phyloP scores from a whole-genome alignment of 129 eudicot genomes.

The Flaveria linearis region DNA sequence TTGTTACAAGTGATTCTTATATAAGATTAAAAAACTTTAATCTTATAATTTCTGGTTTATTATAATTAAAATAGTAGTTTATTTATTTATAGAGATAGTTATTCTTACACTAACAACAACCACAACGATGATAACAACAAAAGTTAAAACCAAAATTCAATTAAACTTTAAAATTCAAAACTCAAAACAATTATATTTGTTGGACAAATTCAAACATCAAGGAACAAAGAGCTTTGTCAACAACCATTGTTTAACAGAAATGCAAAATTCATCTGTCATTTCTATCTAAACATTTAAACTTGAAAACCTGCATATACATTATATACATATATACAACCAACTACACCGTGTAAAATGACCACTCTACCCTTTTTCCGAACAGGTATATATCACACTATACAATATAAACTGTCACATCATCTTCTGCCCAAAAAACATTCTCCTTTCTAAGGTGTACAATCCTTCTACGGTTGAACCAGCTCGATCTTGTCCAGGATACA shows the following conservation, averaged over 20 bases:
- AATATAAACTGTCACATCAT: background rate
- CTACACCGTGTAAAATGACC: slow-evolving; percentile 17
- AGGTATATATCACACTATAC: background rate
- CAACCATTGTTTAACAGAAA: background rate
- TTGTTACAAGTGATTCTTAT: no score
- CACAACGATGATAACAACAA: no score
- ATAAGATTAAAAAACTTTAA: no score
- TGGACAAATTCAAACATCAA: background rate
- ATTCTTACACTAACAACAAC: no score
- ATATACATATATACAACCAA: slow-evolving; percentile 24
- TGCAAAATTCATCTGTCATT: background rate
- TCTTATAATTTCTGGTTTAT: no score
- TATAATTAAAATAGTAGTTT: no score
- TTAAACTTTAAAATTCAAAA: no score
- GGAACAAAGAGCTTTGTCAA: no score
- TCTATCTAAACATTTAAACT: background rate
- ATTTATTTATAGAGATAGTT: no score
- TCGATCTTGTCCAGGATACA: background rate
- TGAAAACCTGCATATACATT: slow-evolving; percentile 13
- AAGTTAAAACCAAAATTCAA: no score
- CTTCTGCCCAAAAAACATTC: background rate
- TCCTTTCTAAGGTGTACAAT: background rate
- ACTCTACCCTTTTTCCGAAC: slow-evolving; percentile 13
- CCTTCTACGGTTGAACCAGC: slow-evolving; percentile 6
- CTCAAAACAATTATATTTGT: no score